phyloP scores from a whole-genome alignment of 2,329 filamentous ascomycete genomes.

The Fusarium goolgardi region DNA sequence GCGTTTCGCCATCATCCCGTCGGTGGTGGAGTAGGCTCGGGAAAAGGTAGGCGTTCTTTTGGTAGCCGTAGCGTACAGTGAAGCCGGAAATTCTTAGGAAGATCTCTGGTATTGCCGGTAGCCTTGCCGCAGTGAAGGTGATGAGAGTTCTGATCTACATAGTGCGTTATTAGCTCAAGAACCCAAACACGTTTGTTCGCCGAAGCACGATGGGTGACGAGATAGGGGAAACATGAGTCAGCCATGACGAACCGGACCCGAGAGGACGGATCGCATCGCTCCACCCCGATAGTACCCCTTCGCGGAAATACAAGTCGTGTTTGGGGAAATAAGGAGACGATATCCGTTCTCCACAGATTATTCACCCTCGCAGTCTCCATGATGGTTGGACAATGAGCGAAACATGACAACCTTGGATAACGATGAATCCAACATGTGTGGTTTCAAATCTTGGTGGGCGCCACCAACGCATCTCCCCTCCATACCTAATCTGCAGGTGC shows the following conservation, averaged over 20 bases:
- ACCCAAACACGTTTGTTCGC: constrained; percentile 13
- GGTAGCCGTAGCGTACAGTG: constrained; percentile 10
- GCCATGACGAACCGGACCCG: constrained; percentile 23
- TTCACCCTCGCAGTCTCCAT: neutral
- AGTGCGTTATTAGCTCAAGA: neutral
- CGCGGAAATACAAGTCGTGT: constrained; percentile 23
- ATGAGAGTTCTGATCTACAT: neutral
- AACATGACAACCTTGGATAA: neutral
- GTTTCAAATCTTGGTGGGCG: constrained; percentile 21
- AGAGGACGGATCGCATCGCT: constrained; percentile 28
- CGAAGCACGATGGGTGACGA: constrained; percentile 7
- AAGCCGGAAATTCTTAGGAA: constrained; percentile 15
- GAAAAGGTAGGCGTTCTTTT: constrained; percentile 24
- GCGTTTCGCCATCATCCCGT: constrained; percentile 42
- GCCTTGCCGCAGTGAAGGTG: constrained; percentile 13
- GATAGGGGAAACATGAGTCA: constrained; percentile 32
- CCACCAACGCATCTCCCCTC: constrained; percentile 27
- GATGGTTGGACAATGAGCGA: constrained; percentile 19
- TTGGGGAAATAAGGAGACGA: constrained; percentile 14
- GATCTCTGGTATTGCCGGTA: constrained; percentile 21
- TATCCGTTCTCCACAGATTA: constrained; percentile 6
- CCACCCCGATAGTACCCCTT: constrained; percentile 26
- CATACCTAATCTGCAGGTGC: constrained; percentile 7
- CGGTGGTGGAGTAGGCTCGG: constrained; percentile 30
- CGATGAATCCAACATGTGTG: constrained; percentile 2